Evolutionary conservation across 768 basidiomycete species (phyloP).

Genomic region (Omphalotus guepiniiformis): DNA sequence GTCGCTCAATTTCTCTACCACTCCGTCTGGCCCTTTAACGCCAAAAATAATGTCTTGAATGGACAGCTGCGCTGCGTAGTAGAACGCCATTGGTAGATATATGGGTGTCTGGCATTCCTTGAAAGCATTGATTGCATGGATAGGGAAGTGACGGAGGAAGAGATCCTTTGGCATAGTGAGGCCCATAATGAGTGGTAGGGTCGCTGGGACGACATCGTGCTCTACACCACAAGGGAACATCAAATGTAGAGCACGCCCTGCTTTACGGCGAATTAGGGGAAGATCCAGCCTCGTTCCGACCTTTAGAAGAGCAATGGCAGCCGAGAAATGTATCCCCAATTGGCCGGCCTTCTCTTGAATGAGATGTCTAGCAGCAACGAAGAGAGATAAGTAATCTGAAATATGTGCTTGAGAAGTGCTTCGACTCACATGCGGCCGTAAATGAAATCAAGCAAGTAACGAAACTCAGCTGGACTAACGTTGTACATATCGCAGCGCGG

Average conservation of each 20-base stretch:
- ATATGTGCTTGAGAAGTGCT: too few species aligned
- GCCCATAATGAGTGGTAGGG: constrained; percentile 10
- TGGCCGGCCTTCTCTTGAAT: too few species aligned
- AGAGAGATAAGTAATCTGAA: too few species aligned
- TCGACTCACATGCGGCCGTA: too few species aligned
- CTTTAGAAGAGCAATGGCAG: too few species aligned
- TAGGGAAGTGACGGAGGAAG: constrained; percentile 14
- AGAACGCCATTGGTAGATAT: constrained; percentile 19
- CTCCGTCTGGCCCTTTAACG: constrained; percentile 11
- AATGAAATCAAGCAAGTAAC: constrained; percentile 11
- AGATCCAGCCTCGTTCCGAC: not conserved
- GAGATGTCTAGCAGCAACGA: too few species aligned
- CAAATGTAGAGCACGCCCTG: not conserved
- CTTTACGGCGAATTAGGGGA: not conserved
- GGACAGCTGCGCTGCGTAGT: constrained; percentile 20
- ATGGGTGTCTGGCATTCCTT: constrained; percentile 11
- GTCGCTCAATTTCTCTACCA: not conserved
- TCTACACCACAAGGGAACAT: constrained; percentile 10
- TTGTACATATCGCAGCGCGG: constrained; percentile 12
- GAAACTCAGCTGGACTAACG: constrained; percentile 12
- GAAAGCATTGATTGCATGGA: constrained; percentile 18
- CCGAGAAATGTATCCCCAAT: too few species aligned
- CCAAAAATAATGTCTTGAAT: constrained; percentile 17
- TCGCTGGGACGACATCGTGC: not conserved
- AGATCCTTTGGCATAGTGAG: not conserved